Evolutionary conservation across 306 rosid species (phyloP), one percentile per base, ranked within the genome.

Genomic region (Begonia masoniana): DNA sequence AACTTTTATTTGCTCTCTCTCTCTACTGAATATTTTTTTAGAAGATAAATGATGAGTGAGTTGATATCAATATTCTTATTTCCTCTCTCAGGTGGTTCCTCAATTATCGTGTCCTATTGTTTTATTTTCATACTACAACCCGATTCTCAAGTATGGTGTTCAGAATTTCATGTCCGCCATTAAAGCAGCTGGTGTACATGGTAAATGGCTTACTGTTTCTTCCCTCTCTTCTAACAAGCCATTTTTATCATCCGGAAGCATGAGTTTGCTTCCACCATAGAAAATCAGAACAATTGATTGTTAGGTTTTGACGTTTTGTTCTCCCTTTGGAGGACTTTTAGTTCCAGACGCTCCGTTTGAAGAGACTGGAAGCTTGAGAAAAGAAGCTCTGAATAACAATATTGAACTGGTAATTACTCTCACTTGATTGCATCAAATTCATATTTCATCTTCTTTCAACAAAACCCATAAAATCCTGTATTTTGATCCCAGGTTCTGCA

Each of bases 291-390:
- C n/a, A n/a, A n/a, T n/a, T n/a, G n/a, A n/a, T n/a, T n/a, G n/a
- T n/a, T 17, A 31, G 8, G 39, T 23, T 48, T 15, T 46, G 51
- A 14, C 26, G 57, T 19, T 17, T 17, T 17, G 19, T 17, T 17
- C 19, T 17, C 1, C 19, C 19, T 17, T 50, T 71, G 70, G 62
- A 83, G 97, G 97, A 57, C 88, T 91, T 63, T 88, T 91, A 53
- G 94, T 91, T 58, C 96, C 97, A 9, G 97, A 91, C 67, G 92
- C 85, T 62, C 96, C 97, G 43, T 68, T 85, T 52, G 97, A 86
- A 65, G 92, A 85, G 76, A 76, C 96, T 1, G 72, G 61, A 24
- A 51, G 23, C 65, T 55, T 91, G 72, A 81, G 94, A 73, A 54
- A 42, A 26, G 94, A 85, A 78, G 95, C 97, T 63, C 59, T 58